Percentiles rank a stretch among this genome's conserved stretches.
Conservation (phyloP, 202 grass and related monocot genomes). For the Eragrostis tef region DNA sequence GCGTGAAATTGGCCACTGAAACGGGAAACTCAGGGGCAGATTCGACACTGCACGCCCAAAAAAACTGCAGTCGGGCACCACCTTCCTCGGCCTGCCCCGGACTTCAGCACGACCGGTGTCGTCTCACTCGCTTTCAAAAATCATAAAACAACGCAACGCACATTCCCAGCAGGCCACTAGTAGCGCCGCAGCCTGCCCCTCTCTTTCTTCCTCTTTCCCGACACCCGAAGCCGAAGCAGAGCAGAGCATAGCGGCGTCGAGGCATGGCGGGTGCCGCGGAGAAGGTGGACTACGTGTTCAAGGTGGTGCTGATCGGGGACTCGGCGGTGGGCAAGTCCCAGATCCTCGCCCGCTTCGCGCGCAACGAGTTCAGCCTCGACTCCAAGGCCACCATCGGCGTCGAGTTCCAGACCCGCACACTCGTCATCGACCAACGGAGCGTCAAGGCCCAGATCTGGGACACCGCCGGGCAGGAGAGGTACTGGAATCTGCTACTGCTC, state of each 20-base stretch:
- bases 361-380: conserved; percentile 64
- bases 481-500: neutral
- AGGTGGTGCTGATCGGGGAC: conserved; percentile 81
- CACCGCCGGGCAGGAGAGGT: conserved; percentile 94
- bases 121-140: conserved; percentile 35
- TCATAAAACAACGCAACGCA: neutral
- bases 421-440: conserved; percentile 63
- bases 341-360: conserved; percentile 62
- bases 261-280: conserved; percentile 48
- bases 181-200: neutral
- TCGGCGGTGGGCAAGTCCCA: conserved; percentile 83
- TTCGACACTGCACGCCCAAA: neutral
- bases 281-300: conserved; percentile 87
- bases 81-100: neutral
- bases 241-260: neutral
- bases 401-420: conserved; percentile 87
- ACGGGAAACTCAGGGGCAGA: neutral
- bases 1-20: neutral
- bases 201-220: neutral
- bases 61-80: too few species aligned
- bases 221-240: conserved; percentile 21
- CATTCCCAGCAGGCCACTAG: neutral
- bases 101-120: conserved; percentile 22
- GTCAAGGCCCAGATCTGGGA: conserved; percentile 99
- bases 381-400: conserved; percentile 98